phyloP scores from a whole-genome alignment of 2,329 filamentous ascomycete species.

The Aspergillus sp. region DNA sequence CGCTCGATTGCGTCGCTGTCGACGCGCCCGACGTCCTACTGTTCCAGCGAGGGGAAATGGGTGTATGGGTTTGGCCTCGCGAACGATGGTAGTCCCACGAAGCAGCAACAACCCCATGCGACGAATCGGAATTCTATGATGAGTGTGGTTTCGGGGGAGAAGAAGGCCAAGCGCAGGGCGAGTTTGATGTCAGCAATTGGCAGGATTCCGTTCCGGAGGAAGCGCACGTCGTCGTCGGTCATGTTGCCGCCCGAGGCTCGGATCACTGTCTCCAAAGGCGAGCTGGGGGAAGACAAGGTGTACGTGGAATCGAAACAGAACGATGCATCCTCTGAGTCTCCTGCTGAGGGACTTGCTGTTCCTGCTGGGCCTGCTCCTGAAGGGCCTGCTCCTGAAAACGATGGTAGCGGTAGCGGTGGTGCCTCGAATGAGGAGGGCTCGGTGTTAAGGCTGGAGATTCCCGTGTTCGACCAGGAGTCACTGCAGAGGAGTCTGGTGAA shows the following conservation, averaged over 20 bases:
- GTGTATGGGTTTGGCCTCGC: constrained; percentile 10
- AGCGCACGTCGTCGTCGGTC: constrained; percentile 21
- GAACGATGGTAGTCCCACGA: background rate
- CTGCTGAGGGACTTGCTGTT: too few relatives aligned
- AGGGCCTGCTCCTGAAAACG: too few relatives aligned
- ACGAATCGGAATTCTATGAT: constrained; percentile 19
- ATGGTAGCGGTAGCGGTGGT: background rate
- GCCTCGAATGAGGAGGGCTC: constrained; percentile 10
- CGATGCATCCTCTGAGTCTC: background rate
- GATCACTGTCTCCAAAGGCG: constrained; percentile 18
- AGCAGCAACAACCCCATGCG: background rate
- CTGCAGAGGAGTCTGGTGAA: constrained; percentile 29
- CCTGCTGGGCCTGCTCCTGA: too few relatives aligned
- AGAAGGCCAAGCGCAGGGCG: constrained; percentile 23
- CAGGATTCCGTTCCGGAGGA: constrained; percentile 30
- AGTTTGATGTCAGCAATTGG: constrained; percentile 29
- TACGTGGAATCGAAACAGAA: constrained; percentile 19
- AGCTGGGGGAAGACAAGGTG: constrained; percentile 27
- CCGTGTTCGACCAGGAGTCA: constrained; percentile 27
- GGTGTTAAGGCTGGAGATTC: constrained; percentile 23
- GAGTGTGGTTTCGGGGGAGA: constrained; percentile 20
- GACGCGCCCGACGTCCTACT: constrained; percentile 33
- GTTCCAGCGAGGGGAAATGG: constrained; percentile 26
- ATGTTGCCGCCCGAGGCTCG: constrained; percentile 21
- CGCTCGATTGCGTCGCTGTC: constrained; percentile 33